These are phyloP conservation scores for Fusarium subglutinans DNA, from an alignment of 2,329 filamentous ascomycete species.

Conservation along the genomic window DNA sequence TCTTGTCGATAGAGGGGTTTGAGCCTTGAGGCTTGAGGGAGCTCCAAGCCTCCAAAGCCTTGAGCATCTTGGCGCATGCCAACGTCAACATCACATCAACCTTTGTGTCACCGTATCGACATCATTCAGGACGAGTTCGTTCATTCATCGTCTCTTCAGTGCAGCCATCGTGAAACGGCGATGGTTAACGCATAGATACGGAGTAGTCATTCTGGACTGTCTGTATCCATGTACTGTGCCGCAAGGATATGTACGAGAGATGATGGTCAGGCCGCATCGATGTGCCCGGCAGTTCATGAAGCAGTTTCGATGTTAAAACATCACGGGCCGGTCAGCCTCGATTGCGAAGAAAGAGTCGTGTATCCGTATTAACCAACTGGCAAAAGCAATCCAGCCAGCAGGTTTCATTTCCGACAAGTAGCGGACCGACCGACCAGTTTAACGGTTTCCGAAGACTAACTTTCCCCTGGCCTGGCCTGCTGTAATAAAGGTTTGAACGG, in stretches of 20 bases:
- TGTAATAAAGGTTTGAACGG: background rate
- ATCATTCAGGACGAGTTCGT: background rate
- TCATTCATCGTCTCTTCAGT: background rate
- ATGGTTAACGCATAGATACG: background rate
- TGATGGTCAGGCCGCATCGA: slow-evolving; percentile 16
- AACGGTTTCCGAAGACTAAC: background rate
- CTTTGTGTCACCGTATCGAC: background rate
- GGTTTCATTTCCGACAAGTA: slow-evolving; percentile 38
- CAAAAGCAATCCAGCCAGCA: slow-evolving; percentile 35
- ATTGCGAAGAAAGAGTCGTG: background rate
- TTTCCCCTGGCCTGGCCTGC: background rate
- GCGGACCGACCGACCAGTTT: slow-evolving; percentile 18
- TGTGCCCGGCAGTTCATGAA: slow-evolving; percentile 23
- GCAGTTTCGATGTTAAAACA: background rate
- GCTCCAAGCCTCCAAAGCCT: slow-evolving; percentile 10
- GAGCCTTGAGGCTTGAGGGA: background rate
- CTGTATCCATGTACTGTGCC: slow-evolving; percentile 19
- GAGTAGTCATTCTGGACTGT: background rate
- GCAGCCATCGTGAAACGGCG: background rate
- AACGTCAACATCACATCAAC: background rate
- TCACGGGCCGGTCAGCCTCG: background rate
- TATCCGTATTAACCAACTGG: background rate
- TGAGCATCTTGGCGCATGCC: slow-evolving; percentile 29
- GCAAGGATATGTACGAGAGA: slow-evolving; percentile 6
- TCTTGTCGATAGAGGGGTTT: slow-evolving; percentile 5